Conservation (phyloP, 768 basidiomycete species). For the Royoungia palumana region DNA sequence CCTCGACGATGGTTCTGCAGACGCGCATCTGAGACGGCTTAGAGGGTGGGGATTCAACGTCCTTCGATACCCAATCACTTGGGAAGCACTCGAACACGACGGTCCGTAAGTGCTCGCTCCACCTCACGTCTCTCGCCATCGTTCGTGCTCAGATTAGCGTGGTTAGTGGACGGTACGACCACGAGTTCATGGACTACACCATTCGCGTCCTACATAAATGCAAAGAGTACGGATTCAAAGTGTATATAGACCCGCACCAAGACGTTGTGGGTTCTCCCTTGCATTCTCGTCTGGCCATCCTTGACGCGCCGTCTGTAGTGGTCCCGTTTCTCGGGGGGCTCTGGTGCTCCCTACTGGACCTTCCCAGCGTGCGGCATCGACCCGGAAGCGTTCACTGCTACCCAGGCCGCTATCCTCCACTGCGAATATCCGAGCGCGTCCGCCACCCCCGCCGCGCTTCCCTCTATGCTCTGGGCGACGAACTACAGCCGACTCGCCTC, state of each 20-base stretch:
- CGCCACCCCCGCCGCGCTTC: constrained; percentile 62
- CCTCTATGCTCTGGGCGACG: constrained; percentile 96
- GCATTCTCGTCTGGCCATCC: neutral
- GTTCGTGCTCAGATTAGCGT: too few relatives aligned
- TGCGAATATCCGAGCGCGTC: constrained; percentile 73
- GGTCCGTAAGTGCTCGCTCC: constrained; percentile 75
- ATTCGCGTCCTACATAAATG: constrained; percentile 82
- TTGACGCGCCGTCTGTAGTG: constrained; percentile 49
- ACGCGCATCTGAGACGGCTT: constrained; percentile 82
- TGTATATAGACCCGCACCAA: constrained; percentile 96
- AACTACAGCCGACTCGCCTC: constrained; percentile 88
- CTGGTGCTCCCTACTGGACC: constrained; percentile 94
- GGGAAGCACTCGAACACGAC: constrained; percentile 70
- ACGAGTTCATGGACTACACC: constrained; percentile 89
- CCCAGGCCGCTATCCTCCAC: constrained; percentile 83
- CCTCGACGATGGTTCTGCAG: constrained; percentile 80
- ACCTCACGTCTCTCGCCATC: neutral
- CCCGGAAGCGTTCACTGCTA: constrained; percentile 79
- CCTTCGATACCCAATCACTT: constrained; percentile 61
- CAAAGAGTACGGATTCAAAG: constrained; percentile 86
- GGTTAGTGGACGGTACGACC: constrained; percentile 80
- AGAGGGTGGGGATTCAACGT: constrained; percentile 93
- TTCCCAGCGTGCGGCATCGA: constrained; percentile 87
- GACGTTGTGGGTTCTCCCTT: constrained; percentile 64
- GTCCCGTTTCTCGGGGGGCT: constrained; percentile 95